Evolutionary conservation across 768 basidiomycete species (phyloP), one percentile per base, ranked within the genome.

Genomic region (Tubosaeta sp.): DNA sequence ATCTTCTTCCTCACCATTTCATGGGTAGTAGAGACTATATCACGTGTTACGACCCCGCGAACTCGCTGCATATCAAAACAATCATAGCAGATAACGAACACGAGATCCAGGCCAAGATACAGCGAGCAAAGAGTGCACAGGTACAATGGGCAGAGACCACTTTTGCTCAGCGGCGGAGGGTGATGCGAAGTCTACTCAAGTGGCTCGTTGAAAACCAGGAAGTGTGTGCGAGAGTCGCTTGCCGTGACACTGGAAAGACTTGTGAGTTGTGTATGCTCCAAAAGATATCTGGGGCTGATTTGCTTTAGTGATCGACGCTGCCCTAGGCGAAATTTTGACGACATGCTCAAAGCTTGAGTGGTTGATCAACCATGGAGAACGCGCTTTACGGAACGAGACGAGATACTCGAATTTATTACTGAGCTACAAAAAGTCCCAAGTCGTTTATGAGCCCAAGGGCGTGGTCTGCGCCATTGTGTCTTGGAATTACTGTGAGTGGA

Each of bases 161-260:
- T 0, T 97, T 94, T 65, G 75, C 78, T 1, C 82, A 95, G 59
- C 77, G 97, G 38, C 77, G 86, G 65, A 81, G 88, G 55, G 88
- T 99, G 38, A 74, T 98, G 63, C 75, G 91, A 46, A 95, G 90
- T 62, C 65, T 99, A 55, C 76, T 93, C 64, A 89, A 88, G 58
- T 99, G 95, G 95, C 76, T 95, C 6, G 84, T 97, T 32, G 85
- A 88, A 57, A 94, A 98, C 62, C 89, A 94, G 72, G 88, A 93
- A 48, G 71, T 74, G 22, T 91, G 93, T 56, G 91, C 91, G 31
- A 77, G 86, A 38, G 88, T 95, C 26, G 91, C 91, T 22, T 92
- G 91, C 65, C 77, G 95, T 31, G 95, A 99, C 69, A 92, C 92
- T 0, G 95, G 95, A 38, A 99, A 98, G 78, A 97, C 95, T 26